Conservation (phyloP, 768 basidiomycete species). For the Russula sp. region DNA sequence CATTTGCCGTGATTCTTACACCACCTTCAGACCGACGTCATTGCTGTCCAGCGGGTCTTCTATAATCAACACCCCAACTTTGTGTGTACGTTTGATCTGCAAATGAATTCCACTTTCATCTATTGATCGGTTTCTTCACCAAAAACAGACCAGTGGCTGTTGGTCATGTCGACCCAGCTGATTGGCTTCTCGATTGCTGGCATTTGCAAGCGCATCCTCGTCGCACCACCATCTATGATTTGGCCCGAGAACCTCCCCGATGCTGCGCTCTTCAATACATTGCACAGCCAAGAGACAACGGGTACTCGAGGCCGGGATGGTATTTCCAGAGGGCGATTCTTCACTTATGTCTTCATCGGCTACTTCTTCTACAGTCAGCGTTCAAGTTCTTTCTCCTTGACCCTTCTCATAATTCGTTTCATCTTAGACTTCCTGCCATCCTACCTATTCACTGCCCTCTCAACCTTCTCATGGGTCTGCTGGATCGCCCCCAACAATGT, state of each 20-base stretch:
- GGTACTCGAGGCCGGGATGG: constrained; percentile 41
- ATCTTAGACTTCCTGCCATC: constrained; percentile 7
- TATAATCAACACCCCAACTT: constrained; percentile 25
- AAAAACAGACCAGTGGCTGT: constrained; percentile 32
- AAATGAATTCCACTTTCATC: not conserved
- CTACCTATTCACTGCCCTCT: constrained; percentile 27
- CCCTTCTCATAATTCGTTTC: not conserved
- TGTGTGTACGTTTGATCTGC: too few species aligned
- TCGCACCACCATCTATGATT: constrained; percentile 41
- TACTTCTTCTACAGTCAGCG: constrained; percentile 43
- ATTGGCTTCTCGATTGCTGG: constrained; percentile 42
- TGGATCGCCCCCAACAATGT: constrained; percentile 71
- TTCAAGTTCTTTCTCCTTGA: constrained; percentile 54
- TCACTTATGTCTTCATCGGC: constrained; percentile 38
- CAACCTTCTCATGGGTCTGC: constrained; percentile 43
- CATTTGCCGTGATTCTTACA: not conserved
- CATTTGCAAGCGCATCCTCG: constrained; percentile 40
- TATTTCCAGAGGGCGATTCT: constrained; percentile 49
- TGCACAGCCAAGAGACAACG: constrained; percentile 34
- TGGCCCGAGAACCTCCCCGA: constrained; percentile 41
- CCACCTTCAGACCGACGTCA: constrained; percentile 35
- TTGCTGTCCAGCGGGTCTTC: constrained; percentile 42
- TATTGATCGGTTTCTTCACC: not conserved
- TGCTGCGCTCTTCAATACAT: constrained; percentile 43
- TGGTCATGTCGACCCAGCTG: constrained; percentile 39